Base-by-base conservation (phyloP, 2,329 filamentous ascomycete species). In the Ascochyta viciae-villosae region DNA sequence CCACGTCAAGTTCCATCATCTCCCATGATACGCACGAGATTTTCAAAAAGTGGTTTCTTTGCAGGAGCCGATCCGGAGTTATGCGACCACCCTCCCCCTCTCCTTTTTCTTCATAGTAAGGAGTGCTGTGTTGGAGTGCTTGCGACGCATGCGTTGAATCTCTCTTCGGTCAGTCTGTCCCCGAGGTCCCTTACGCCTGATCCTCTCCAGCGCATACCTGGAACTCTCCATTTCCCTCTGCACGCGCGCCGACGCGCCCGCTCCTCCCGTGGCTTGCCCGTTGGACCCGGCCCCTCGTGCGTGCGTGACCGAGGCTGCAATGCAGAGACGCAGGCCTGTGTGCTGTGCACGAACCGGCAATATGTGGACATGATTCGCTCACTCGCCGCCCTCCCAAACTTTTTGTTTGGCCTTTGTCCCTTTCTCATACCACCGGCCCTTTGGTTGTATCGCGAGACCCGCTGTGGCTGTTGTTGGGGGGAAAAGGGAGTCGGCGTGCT, bases 281-380 rank as follows among this genome's bases (percentile, higher is more conserved):
- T 70, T 68, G 63, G 64, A 62, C 62, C 67, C 67, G 70, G 69
- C 46, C 41, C 40, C 45, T 54, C 53, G 47, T 29, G 57, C 50
- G 55, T 50, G 57, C 48, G 49, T 42, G 62, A 62, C 64, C 61
- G 65, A 71, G 64, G 69, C 54, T 50, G 70, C 67, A 71, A 68
- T 54, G 45, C 29, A 57, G 61, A 50, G 60, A 35, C 42, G 55
- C 59, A 62, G 62, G 52, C 41, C 12, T 54, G 57, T 65, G 52
- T 67, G 67, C 68, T 66, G 65, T 66, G 69, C 61, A 74, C 64
- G 73, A 71, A 51, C 74, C 75, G 76, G 74, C 74, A 70, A 76
- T 73, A 72, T 73, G 66, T 72, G 75, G 75, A 73, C 71, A 77
- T 77, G 74, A 70, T 77, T 77, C 72, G 76, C 67, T 77, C 75